Conservation (phyloP, 2,329 filamentous ascomycete species). For the Ceratocystis harringtonii region DNA sequence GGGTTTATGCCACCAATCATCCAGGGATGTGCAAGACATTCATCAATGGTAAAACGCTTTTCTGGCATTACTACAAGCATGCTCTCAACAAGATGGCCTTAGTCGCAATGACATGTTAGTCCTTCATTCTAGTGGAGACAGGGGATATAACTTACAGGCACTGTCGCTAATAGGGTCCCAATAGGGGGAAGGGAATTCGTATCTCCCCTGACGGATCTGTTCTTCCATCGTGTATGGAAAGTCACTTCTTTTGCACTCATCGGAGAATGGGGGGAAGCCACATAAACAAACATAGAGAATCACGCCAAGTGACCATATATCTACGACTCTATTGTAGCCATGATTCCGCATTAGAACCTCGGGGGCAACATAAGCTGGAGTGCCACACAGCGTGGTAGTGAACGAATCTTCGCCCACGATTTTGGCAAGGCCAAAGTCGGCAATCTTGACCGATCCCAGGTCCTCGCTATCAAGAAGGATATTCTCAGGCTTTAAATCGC, state of each 20-base stretch:
- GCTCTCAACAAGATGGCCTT: constrained; percentile 76
- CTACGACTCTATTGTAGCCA: constrained; percentile 84
- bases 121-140: background rate
- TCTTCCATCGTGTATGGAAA: constrained; percentile 78
- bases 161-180: constrained; percentile 82
- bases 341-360: constrained; percentile 71
- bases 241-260: constrained; percentile 66
- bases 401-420: constrained; percentile 98
- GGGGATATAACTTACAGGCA: constrained; percentile 39
- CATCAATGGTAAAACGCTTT: constrained; percentile 71
- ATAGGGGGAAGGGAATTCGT: constrained; percentile 92
- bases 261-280: constrained; percentile 92
- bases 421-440: constrained; percentile 93
- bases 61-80: constrained; percentile 87
- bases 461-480: constrained; percentile 68
- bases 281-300: constrained; percentile 95
- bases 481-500: constrained; percentile 96
- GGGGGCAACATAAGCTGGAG: constrained; percentile 92
- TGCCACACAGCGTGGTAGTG: constrained; percentile 88
- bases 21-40: constrained; percentile 88
- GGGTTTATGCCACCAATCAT: constrained; percentile 48
- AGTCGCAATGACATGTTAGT: constrained; percentile 9
- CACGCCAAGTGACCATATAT: constrained; percentile 94
- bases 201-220: constrained; percentile 77
- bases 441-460: constrained; percentile 71